A percentile compares a stretch with the other conserved stretches of the same genome.
phyloP scores from a whole-genome alignment of 805 yeast species.

The Nakazawaea holstii region DNA sequence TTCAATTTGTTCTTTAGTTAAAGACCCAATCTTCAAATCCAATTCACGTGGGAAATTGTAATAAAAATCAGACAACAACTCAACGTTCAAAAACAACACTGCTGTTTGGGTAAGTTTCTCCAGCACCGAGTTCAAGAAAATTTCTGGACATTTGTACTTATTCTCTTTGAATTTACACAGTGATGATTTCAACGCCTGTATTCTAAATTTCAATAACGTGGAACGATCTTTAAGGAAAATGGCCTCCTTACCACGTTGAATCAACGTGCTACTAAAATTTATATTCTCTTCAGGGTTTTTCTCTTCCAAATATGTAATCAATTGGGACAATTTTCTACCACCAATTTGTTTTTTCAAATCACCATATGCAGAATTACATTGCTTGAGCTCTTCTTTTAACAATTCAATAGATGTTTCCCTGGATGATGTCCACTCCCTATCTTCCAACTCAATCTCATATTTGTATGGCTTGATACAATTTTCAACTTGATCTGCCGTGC shows the following conservation, averaged over 20 bases:
- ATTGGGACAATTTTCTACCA: conserved; percentile 76
- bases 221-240: conserved; percentile 71
- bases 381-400: conserved; percentile 78
- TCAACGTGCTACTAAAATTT: conserved; percentile 74
- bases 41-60: conserved; percentile 94
- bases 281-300: conserved; percentile 60
- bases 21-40: conserved; percentile 63
- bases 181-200: conserved; percentile 68
- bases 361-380: conserved; percentile 64
- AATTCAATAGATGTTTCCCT: conserved; percentile 71
- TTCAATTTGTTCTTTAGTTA: conserved; percentile 76
- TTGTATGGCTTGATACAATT: conserved; percentile 97
- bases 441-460: conserved; percentile 94
- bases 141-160: conserved; percentile 90
- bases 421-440: conserved; percentile 84
- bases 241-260: conserved; percentile 81
- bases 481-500: conserved; percentile 98
- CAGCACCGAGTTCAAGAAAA: conserved; percentile 86
- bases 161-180: conserved; percentile 74
- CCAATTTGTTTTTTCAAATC: conserved; percentile 69
- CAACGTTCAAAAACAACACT: conserved; percentile 88
- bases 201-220: conserved; percentile 64
- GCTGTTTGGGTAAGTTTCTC: conserved; percentile 92
- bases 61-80: conserved; percentile 87
- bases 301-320: conserved; percentile 60